Percentiles rank a stretch among this genome's conserved stretches.
These are phyloP conservation scores for Xylariaceae sp. DNA, from an alignment of 2,329 filamentous ascomycete genomes.

Conservation along the genomic window DNA sequence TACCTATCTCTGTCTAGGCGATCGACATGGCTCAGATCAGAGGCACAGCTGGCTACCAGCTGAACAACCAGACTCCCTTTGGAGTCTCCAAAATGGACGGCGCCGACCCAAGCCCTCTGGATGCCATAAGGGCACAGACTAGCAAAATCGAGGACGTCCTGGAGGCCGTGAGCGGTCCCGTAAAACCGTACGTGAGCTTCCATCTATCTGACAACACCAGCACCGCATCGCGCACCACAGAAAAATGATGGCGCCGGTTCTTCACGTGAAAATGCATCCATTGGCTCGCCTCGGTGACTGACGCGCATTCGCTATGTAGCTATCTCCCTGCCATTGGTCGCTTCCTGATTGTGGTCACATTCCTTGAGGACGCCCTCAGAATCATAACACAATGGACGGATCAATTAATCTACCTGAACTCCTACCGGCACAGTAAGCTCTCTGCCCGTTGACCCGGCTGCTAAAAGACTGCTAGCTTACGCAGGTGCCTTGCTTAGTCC, in stretches of 20 bases:
- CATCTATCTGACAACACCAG: not conserved
- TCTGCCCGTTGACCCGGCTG: conserved; percentile 1
- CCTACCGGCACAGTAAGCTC: conserved; percentile 80
- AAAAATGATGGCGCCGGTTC: conserved; percentile 1
- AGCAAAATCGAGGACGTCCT: conserved; percentile 97
- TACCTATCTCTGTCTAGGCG: conserved; percentile 4
- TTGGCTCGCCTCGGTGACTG: conserved; percentile 19
- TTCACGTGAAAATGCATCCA: not conserved
- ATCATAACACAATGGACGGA: conserved; percentile 98
- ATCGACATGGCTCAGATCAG: conserved; percentile 44
- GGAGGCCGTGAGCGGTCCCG: conserved; percentile 79
- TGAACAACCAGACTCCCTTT: conserved; percentile 69
- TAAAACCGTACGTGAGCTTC: conserved; percentile 75
- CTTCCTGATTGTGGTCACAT: conserved; percentile 96
- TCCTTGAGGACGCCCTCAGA: conserved; percentile 90
- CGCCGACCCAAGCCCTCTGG: conserved; percentile 70
- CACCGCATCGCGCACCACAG: not conserved
- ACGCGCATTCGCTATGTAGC: conserved; percentile 43
- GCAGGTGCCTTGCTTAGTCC: conserved; percentile 54
- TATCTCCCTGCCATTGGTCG: conserved; percentile 93
- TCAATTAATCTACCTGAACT: conserved; percentile 85
- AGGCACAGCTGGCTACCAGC: conserved; percentile 75
- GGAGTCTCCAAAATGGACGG: conserved; percentile 56
- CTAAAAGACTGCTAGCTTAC: conserved; percentile 19
- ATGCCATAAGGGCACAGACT: conserved; percentile 87